phyloP scores from a whole-genome alignment of 108 stramenopile species.

The Cylindrotheca closterium region DNA sequence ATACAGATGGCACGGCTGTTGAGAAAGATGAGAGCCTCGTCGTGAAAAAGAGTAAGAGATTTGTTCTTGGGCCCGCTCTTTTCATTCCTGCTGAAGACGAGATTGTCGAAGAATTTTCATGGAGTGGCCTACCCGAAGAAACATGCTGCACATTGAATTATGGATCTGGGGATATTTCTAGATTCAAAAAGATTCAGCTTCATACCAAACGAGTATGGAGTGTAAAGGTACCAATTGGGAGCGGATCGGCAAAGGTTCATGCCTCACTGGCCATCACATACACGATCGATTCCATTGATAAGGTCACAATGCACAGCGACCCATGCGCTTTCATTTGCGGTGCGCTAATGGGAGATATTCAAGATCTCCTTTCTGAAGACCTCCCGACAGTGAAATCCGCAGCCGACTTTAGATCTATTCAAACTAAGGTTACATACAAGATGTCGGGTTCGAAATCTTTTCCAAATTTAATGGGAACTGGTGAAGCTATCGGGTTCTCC shows the following conservation, averaged over 20 bases:
- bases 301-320: neutral
- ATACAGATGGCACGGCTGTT: neutral
- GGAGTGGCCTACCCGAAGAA: neutral
- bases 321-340: neutral
- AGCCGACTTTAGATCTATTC: neutral
- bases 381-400: neutral
- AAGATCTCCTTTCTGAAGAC: neutral
- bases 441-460: neutral
- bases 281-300: neutral
- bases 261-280: neutral
- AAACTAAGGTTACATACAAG: neutral
- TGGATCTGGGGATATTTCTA: neutral
- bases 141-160: neutral
- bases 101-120: neutral
- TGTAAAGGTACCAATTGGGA: neutral
- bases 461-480: neutral
- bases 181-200: neutral
- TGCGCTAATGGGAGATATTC: neutral
- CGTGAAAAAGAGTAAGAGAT: neutral
- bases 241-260: neutral
- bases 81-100: neutral
- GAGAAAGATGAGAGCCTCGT: neutral
- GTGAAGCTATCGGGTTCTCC: neutral
- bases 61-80: neutral
- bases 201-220: neutral